These are phyloP conservation scores for Sclerotinia spermophila DNA, from an alignment of 2,329 filamentous ascomycete species.

Conservation along the genomic window DNA sequence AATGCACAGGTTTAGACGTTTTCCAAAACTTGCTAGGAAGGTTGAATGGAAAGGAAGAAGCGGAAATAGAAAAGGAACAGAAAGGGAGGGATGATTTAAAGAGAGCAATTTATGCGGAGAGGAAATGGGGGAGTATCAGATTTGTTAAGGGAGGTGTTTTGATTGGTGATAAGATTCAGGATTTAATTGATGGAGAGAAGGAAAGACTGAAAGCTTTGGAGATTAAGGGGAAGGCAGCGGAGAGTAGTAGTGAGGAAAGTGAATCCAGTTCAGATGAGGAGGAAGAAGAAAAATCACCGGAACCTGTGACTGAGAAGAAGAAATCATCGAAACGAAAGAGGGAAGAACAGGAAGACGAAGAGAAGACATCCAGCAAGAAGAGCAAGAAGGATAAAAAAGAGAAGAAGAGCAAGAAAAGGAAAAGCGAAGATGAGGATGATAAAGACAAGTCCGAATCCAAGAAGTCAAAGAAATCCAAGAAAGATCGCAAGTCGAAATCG, in stretches of 20 bases:
- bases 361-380: conserved; percentile 36
- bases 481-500: conserved; percentile 16
- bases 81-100: conserved; percentile 65
- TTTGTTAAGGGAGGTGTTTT: conserved; percentile 83
- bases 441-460: conserved; percentile 23
- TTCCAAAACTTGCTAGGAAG: conserved; percentile 84
- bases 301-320: conserved; percentile 23
- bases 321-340: conserved; percentile 44
- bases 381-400: conserved; percentile 14
- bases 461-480: conserved; percentile 39
- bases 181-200: conserved; percentile 41
- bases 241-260: conserved; percentile 19
- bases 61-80: conserved; percentile 66
- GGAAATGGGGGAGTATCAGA: conserved; percentile 73
- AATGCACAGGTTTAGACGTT: conserved; percentile 79
- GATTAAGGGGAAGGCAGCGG: conserved; percentile 19
- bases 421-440: conserved; percentile 43
- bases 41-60: conserved; percentile 81
- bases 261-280: conserved; percentile 11
- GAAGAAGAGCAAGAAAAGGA: conserved; percentile 38
- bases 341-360: conserved; percentile 39
- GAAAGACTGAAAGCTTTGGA: conserved; percentile 35
- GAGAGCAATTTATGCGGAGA: conserved; percentile 68
- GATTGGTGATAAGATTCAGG: conserved; percentile 54
- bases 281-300: conserved; percentile 15